Conservation (phyloP, 1,284 basidiomycete genomes). For the Veloboletus limbatus region DNA sequence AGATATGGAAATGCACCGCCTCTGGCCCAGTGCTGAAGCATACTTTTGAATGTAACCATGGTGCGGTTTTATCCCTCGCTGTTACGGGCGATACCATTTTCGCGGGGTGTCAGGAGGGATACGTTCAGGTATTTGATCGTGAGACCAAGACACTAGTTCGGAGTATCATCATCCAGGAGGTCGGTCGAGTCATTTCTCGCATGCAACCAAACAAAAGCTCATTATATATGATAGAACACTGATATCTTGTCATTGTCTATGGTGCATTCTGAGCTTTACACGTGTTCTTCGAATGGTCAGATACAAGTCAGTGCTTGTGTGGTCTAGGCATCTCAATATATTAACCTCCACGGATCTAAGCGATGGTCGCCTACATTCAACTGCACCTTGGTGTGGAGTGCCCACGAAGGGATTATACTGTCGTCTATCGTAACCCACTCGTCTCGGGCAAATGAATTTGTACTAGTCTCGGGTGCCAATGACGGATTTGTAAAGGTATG, state of each 20-base stretch:
- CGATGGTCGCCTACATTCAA: conserved; percentile 83
- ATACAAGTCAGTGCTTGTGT: conserved; percentile 52
- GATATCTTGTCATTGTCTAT: conserved; percentile 81
- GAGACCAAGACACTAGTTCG: conserved; percentile 86
- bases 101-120: conserved; percentile 92
- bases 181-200: conserved; percentile 28
- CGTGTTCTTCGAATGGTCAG: conserved; percentile 79
- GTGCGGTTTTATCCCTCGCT: conserved; percentile 78
- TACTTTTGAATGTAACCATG: conserved; percentile 63
- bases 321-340: conserved; percentile 4
- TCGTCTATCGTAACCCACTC: conserved; percentile 60
- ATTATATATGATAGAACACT: conserved; percentile 44
- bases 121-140: conserved; percentile 89
- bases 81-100: conserved; percentile 80
- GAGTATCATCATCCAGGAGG: conserved; percentile 83
- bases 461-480: conserved; percentile 79
- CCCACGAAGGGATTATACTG: conserved; percentile 80
- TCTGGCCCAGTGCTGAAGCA: conserved; percentile 48
- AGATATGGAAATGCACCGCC: conserved; percentile 74
- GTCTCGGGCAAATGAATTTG: conserved; percentile 34
- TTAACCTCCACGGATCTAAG: conserved; percentile 34
- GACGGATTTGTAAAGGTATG: conserved; percentile 79
- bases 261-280: conserved; percentile 75
- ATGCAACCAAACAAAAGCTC: background rate
- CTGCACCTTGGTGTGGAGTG: conserved; percentile 77